Conservation (phyloP, 2,329 filamentous ascomycete species). For the Ophiostoma triangulosporum region DNA sequence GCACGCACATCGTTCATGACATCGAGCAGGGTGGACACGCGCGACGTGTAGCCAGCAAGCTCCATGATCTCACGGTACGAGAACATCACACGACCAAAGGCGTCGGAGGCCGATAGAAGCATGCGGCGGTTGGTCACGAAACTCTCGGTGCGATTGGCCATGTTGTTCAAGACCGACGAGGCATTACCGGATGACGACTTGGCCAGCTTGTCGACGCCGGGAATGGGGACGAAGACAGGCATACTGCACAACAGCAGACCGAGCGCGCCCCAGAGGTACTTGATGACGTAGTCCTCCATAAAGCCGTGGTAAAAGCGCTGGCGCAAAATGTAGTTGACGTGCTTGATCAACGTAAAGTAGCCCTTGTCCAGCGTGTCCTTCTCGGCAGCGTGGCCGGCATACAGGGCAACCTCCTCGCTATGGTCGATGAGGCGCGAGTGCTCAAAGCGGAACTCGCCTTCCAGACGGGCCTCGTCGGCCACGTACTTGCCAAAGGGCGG, state of each 20-base stretch:
- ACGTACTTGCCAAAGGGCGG: conserved; percentile 97
- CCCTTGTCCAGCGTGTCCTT: conserved; percentile 96
- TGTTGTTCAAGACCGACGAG: conserved; percentile 26
- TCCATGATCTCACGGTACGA: conserved; percentile 97
- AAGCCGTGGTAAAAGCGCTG: conserved; percentile 93
- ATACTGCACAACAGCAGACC: conserved; percentile 86
- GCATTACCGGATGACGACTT: neutral
- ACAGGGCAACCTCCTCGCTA: conserved; percentile 86
- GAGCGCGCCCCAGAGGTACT: conserved; percentile 96
- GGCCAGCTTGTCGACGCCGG: conserved; percentile 43
- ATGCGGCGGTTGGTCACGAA: conserved; percentile 93
- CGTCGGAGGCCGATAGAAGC: conserved; percentile 84
- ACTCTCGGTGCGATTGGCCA: conserved; percentile 59
- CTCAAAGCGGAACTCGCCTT: conserved; percentile 93
- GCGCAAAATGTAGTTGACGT: conserved; percentile 89
- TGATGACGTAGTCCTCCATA: conserved; percentile 99
- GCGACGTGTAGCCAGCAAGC: conserved; percentile 84
- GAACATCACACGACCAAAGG: conserved; percentile 93
- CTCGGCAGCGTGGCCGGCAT: conserved; percentile 82
- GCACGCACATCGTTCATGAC: conserved; percentile 89
- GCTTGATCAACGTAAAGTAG: conserved; percentile 97
- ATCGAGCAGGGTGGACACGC: conserved; percentile 76
- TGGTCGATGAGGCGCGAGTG: conserved; percentile 93
- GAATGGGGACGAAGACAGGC: conserved; percentile 89
- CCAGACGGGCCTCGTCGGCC: conserved; percentile 83